Evolutionary conservation across 768 basidiomycete species (phyloP), one percentile per base, ranked within the genome.

Genomic region (Kwoniella bestiolae): DNA sequence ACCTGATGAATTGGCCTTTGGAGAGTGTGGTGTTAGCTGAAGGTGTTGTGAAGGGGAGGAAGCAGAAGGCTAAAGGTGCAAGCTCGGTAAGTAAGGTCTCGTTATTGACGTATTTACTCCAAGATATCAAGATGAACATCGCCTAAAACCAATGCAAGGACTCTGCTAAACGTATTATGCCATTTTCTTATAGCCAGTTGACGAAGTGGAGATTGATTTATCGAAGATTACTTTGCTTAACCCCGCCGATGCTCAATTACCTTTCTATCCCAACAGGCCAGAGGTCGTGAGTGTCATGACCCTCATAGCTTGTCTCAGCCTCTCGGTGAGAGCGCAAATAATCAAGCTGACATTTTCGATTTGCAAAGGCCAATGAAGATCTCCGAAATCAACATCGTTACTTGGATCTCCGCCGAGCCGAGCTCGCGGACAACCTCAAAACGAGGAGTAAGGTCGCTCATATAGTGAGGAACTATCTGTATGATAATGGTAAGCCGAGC

Each of bases 401-500:
- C 84, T 86, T 96, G 46, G 94, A 97, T 84, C 86, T 97, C 45
- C 88, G 94, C 29, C 86, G 94, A 46, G 81, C 87, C 8, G 84
- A 84, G 14, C 82, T 97, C 46, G 85, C 92, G 2, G 82, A 86
- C 61, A 96, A 96, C 81, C 83, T 97, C 70, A 89, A 87, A 74
- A 89, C 87, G 72, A 86, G 94, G 66, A 91, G 91, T 78, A 83
- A 85, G 63, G 91, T 94, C n/a, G 88, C 92, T 28, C 90, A 89
- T 67, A 83, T 89, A 65, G 85, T 91, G 46, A 87, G 94, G 56
- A 85, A 86, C 64, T 82, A 87, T 45, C 86, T 97, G 34, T 86
- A 91, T 75, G 84, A 89, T 60, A 84, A 87, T 78, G 90, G 94
- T 90, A 72, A 51, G 84, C 79, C 46, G 14, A 14, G 23, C 11